These are phyloP conservation scores for Xerocomellus amylosporus DNA, from an alignment of 768 basidiomycete species.

Conservation along the genomic window DNA sequence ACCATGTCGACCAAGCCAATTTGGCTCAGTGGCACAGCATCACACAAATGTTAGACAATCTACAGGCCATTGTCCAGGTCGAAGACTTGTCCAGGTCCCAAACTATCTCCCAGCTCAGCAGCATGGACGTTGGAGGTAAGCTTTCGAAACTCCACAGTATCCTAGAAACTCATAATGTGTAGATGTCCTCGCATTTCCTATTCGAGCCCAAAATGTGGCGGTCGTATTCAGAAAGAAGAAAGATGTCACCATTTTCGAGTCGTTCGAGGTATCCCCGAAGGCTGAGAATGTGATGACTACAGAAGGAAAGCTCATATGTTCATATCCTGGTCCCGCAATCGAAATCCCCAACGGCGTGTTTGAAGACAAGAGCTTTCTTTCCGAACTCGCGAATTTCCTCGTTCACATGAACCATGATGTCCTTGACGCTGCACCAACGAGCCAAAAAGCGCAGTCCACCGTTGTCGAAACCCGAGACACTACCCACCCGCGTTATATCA, in stretches of 20 bases:
- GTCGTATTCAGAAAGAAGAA: constrained; percentile 37
- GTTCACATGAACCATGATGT: constrained; percentile 32
- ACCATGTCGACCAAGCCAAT: background rate
- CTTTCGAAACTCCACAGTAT: background rate
- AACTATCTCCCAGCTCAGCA: constrained; percentile 14
- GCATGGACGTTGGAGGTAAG: constrained; percentile 24
- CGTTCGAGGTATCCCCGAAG: constrained; percentile 45
- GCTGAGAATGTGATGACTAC: constrained; percentile 35
- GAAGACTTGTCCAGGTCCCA: too few relatives aligned
- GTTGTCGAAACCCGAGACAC: constrained; percentile 41
- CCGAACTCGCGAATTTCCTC: constrained; percentile 40
- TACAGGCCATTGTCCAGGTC: constrained; percentile 6
- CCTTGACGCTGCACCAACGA: constrained; percentile 35
- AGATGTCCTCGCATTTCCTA: constrained; percentile 40
- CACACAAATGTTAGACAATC: constrained; percentile 30
- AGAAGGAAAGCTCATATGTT: constrained; percentile 42
- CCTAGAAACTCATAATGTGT: background rate
- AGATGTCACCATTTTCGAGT: constrained; percentile 37
- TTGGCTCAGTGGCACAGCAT: constrained; percentile 30
- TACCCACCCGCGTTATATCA: constrained; percentile 46
- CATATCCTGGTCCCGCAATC: constrained; percentile 46
- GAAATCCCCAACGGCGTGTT: constrained; percentile 31
- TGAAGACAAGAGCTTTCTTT: constrained; percentile 28
- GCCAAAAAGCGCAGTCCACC: constrained; percentile 36
- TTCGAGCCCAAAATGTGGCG: constrained; percentile 49